Base-by-base conservation (phyloP, 805 yeast species). In the Yarrowia osloensis region DNA sequence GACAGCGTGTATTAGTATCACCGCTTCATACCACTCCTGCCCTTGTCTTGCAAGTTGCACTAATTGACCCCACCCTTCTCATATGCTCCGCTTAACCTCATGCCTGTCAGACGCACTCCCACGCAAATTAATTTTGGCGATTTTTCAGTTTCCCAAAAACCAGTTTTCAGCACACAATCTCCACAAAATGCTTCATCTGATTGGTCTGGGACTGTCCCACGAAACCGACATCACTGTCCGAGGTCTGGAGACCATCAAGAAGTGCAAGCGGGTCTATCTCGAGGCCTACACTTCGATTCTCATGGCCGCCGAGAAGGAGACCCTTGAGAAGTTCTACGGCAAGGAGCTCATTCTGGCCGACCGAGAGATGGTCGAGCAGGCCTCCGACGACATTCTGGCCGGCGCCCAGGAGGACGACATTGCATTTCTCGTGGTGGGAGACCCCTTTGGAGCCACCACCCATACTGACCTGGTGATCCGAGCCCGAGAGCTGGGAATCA, bases 361-460 rank as follows among this genome's bases (percentile, higher is more conserved):
- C 74, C 84, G 99, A 78, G 98, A 95, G 74, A 81, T 94, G 71
- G 99, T 94, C 24, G 99, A 94, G 75, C 82, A 88, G 67, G 96
- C 94, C 8, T 87, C 95, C 29, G 98, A 93, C 73, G 82, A 84
- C 44, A 95, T 94, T 68, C 81, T 94, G 70, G 88, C 81, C 22
- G 87, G 85, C 69, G 97, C 96, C 1, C 85, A 89, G 35, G 81
- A 78, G 24, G 94, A 89, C 67, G 97, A 95, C 75, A 84, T 94
- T 75, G 98, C 98, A 0, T 92, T 94, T 72, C 81, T 95, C 70
- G 99, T 95, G 22, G 99, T 94, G 29, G 99, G 99, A 39, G 99
- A 94, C 77, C 97, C 94, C 37, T 94, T 91, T 75, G 99, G 99
- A 37, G 99, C 99, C 35, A 94, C 99, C 4, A 94, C 99, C 0